Evolutionary conservation across 805 yeast species (phyloP).

Genomic region (Suhomyces xylopsoci): DNA sequence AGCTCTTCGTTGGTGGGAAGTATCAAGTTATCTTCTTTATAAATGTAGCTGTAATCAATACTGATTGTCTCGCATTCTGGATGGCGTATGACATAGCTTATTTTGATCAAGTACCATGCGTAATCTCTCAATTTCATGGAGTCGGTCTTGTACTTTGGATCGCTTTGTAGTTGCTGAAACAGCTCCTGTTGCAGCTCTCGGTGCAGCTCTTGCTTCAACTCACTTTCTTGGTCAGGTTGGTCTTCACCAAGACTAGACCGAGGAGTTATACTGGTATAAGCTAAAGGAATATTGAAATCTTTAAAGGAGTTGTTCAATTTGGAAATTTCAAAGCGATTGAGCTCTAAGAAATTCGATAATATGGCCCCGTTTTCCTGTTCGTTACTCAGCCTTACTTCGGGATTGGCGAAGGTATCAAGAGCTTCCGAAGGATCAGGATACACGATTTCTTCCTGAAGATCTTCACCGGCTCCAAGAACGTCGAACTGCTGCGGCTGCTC

Average conservation of each 20-base stretch:
- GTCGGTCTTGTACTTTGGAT: constrained; percentile 14
- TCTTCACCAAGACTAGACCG: neutral
- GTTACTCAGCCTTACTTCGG: neutral
- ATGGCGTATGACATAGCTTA: constrained; percentile 14
- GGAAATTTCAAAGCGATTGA: constrained; percentile 23
- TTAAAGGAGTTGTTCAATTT: constrained; percentile 19
- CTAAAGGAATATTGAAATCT: constrained; percentile 17
- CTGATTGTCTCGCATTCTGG: constrained; percentile 9
- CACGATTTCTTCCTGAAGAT: constrained; percentile 7
- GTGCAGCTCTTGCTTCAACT: neutral
- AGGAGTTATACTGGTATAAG: constrained; percentile 8
- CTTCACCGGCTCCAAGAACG: constrained; percentile 2
- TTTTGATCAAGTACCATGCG: constrained; percentile 31
- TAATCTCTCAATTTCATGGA: constrained; percentile 25
- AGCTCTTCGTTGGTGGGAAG: neutral
- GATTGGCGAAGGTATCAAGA: neutral
- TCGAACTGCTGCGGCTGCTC: neutral
- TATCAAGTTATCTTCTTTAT: constrained; percentile 7
- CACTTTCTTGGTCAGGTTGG: neutral
- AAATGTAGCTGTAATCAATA: constrained; percentile 12
- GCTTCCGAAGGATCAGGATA: constrained; percentile 5
- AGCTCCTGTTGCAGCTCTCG: neutral
- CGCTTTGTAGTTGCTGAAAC: neutral
- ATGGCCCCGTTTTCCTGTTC: neutral
- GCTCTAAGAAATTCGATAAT: constrained; percentile 6